Evolutionary conservation across 2,329 filamentous ascomycete genomes (phyloP).

Genomic region (Geosmithia flava): DNA sequence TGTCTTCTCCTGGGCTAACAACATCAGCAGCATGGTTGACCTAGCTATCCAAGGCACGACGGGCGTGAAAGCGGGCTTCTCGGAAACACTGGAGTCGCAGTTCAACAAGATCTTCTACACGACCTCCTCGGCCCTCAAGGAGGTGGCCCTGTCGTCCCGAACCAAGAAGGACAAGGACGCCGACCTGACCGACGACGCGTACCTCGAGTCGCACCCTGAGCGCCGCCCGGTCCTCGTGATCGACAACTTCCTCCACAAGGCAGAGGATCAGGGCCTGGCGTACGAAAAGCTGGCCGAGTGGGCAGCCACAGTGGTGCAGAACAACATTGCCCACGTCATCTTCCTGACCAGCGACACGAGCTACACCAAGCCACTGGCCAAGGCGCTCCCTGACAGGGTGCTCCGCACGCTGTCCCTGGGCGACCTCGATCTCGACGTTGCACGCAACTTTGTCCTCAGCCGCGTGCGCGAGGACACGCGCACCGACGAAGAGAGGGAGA

Average conservation of each 20-base stretch:
- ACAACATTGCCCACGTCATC: slow-evolving; percentile 85
- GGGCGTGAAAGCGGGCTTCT: slow-evolving; percentile 88
- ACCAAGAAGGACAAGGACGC: slow-evolving; percentile 64
- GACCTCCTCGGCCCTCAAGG: slow-evolving; percentile 65
- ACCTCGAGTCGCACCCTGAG: slow-evolving; percentile 81
- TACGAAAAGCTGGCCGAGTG: slow-evolving; percentile 80
- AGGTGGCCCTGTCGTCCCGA: slow-evolving; percentile 59
- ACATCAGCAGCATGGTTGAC: slow-evolving; percentile 81
- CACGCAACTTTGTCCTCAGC: slow-evolving; percentile 79
- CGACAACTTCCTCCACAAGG: slow-evolving; percentile 83
- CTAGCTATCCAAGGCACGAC: slow-evolving; percentile 89
- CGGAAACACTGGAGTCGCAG: slow-evolving; percentile 82
- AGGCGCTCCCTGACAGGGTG: slow-evolving; percentile 79
- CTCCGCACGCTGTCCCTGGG: slow-evolving; percentile 79
- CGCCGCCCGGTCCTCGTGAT: slow-evolving; percentile 72
- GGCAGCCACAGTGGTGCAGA: slow-evolving; percentile 74
- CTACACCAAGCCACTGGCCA: slow-evolving; percentile 76
- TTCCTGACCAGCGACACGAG: slow-evolving; percentile 86
- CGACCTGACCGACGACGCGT: slow-evolving; percentile 68
- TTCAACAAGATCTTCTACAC: slow-evolving; percentile 82
- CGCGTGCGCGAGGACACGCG: slow-evolving; percentile 44
- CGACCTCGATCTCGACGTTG: slow-evolving; percentile 75
- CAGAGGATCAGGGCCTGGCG: slow-evolving; percentile 47
- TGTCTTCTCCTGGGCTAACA: slow-evolving; percentile 95
- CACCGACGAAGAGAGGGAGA: slow-evolving; percentile 12